Evolutionary conservation across 495 filamentous ascomycete species (phyloP).

Genomic region (Aspergillus bridgeri): DNA sequence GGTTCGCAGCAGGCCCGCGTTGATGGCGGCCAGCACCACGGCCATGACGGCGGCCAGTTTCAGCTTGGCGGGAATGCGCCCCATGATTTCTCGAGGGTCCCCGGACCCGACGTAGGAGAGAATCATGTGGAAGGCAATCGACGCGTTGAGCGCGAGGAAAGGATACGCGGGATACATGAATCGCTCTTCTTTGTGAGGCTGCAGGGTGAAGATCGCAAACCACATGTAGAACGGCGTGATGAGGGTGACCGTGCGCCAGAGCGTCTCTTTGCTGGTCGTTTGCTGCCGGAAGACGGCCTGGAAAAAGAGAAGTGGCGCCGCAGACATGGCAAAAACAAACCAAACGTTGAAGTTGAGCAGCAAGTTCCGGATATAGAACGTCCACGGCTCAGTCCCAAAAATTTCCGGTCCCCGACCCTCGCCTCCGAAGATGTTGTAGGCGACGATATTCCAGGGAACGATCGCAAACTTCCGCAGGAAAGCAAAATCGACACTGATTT

Average conservation of each 20-base stretch:
- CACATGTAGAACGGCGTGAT: constrained; percentile 88
- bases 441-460: constrained; percentile 88
- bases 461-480: constrained; percentile 77
- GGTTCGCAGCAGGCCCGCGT: constrained; percentile 65
- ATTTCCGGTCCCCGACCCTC: constrained; percentile 80
- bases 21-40: constrained; percentile 54
- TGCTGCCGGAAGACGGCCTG: constrained; percentile 43
- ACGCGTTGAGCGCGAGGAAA: constrained; percentile 85
- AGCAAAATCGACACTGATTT: constrained; percentile 66
- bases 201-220: constrained; percentile 84
- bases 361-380: constrained; percentile 92
- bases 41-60: constrained; percentile 60
- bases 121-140: constrained; percentile 76
- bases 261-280: constrained; percentile 40
- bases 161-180: constrained; percentile 99
- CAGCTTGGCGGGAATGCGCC: constrained; percentile 65
- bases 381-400: constrained; percentile 95
- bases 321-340: constrained; percentile 77
- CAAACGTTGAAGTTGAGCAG: constrained; percentile 93
- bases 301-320: constrained; percentile 58
- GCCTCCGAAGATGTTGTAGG: constrained; percentile 88
- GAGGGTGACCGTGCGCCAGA: constrained; percentile 70
- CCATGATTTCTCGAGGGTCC: constrained; percentile 59
- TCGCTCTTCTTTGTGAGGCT: constrained; percentile 96
- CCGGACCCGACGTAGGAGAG: constrained; percentile 67